Percentiles rank a stretch among this genome's conserved stretches.
phyloP scores from a whole-genome alignment of 148 eudicot species.

The Cornus controversa region DNA sequence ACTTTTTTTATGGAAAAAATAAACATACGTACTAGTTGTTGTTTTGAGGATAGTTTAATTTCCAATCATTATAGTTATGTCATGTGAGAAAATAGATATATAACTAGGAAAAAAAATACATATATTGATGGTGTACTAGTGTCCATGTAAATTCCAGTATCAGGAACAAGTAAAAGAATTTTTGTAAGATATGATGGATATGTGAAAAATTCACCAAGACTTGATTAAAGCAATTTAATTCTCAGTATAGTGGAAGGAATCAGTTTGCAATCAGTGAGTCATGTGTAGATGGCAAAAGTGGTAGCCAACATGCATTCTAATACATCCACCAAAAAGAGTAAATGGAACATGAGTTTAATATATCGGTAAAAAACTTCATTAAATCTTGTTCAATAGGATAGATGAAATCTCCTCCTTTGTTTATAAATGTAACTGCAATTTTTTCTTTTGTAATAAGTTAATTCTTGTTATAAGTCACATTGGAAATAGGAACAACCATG shows the following conservation, averaged over 20 bases:
- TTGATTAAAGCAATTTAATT: too few species aligned
- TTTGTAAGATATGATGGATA: neutral
- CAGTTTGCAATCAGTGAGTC: neutral
- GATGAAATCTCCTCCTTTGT: too few species aligned
- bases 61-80: neutral
- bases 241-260: neutral
- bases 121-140: neutral
- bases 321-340: neutral
- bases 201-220: neutral
- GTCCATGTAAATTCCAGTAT: neutral
- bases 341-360: neutral
- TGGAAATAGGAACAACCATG: too few species aligned
- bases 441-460: neutral
- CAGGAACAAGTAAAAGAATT: neutral
- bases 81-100: neutral
- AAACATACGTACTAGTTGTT: neutral
- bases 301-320: neutral
- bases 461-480: neutral
- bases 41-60: conserved; percentile 9
- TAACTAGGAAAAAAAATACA: too few species aligned
- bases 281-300: neutral
- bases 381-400: too few species aligned
- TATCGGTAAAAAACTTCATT: neutral
- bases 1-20: neutral
- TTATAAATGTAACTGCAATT: neutral